Evolutionary conservation across 306 rosid genomes (phyloP).

Genomic region (Notholithocarpus densiflorus): DNA sequence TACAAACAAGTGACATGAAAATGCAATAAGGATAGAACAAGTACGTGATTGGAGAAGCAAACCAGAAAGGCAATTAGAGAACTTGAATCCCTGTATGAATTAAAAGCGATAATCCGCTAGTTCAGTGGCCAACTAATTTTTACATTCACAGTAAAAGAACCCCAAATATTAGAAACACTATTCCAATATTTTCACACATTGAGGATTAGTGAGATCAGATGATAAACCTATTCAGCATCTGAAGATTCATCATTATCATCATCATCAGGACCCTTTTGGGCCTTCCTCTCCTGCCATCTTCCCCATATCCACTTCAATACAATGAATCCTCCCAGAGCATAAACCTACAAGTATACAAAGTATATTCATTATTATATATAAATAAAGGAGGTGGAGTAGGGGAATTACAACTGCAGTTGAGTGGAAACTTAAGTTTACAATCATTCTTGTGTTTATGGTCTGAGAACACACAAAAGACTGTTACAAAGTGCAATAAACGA

Average conservation of each 20-base stretch:
- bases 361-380: not conserved
- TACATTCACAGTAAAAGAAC: not conserved
- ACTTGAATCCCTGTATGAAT: not conserved
- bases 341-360: slow-evolving; percentile 48
- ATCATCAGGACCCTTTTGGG: slow-evolving; percentile 36
- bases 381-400: not conserved
- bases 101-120: not conserved
- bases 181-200: not conserved
- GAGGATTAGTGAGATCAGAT: not conserved
- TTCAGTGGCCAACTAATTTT: not conserved
- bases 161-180: not conserved
- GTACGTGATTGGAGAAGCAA: not conserved
- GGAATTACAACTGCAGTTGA: not conserved
- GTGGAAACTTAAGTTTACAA: not conserved
- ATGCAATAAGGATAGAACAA: not conserved
- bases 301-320: slow-evolving; percentile 76
- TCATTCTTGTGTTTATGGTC: not conserved
- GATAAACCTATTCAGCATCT: slow-evolving; percentile 27
- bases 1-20: not conserved
- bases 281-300: slow-evolving; percentile 82
- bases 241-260: slow-evolving; percentile 33
- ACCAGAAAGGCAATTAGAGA: not conserved
- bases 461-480: not conserved
- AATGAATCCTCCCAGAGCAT: slow-evolving; percentile 64
- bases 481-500: not conserved